Base-by-base conservation (phyloP, 2,329 filamentous ascomycete species). In the Onygenales sp. region DNA sequence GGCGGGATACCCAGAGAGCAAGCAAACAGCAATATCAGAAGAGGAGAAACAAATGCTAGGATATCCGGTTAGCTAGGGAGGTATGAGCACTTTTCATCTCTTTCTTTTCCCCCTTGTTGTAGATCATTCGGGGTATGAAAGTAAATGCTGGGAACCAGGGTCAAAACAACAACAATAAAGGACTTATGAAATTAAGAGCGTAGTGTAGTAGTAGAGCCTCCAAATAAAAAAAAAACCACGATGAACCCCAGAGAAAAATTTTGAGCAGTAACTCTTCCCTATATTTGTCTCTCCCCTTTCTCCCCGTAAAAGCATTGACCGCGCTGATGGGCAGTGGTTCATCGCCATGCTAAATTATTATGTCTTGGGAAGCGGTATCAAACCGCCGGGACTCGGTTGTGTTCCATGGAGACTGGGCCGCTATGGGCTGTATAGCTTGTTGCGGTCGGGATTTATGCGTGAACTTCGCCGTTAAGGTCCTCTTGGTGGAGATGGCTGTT, bases 401-500 rank as follows among this genome's bases (percentile, higher is more conserved):
- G 36, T 35, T 17, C 44, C 17, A 13, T 45, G 21, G 21, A 27
- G 21, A 27, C 21, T 27, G 11, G 33, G 50, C 14, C 35, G 33
- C 17, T 13, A 17, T 39, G 38, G 35, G 31, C 46, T 49, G 35
- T 21, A 27, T 13, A 68, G 62, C 59, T 60, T 58, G 63, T 66
- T 64, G 60, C 56, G 60, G 60, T 55, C 64, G 61, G 55, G 55
- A 3, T 27, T 46, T 52, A 52, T 43, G 49, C 58, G 54, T 43
- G 32, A 14, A 57, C 60, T 41, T 64, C 62, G 47, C 64, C 65
- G 51, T 66, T 66, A 39, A 63, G 39, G 48, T 64, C 64, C 14
- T 64, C 62, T 33, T 55, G 53, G 38, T 54, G 59, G 50, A 61
- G 53, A 45, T 68, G 63, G 57, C 60, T 57, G 67, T 81, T 85